Evolutionary conservation across 345 rosid species (phyloP).

Genomic region (Syzygium aqueum): DNA sequence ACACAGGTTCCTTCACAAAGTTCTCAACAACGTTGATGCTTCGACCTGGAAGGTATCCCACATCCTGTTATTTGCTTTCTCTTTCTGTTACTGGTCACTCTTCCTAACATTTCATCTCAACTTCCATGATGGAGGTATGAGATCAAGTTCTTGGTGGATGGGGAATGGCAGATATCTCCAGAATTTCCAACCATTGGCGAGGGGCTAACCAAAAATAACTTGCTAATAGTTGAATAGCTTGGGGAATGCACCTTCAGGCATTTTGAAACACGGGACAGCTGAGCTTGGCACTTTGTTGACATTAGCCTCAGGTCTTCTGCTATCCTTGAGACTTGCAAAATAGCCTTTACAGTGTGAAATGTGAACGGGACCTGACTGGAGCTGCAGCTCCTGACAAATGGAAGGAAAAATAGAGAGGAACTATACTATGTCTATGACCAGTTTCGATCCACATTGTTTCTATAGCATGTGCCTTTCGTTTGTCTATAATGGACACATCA

Average conservation of each 20-base stretch:
- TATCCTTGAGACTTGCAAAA: neutral
- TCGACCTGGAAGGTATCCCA: slow-evolving; percentile 72
- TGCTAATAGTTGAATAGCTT: slow-evolving; percentile 51
- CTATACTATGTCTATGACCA: neutral
- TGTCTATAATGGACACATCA: neutral
- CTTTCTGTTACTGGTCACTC: neutral
- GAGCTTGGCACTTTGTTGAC: neutral
- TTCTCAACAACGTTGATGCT: slow-evolving; percentile 63
- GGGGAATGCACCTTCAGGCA: neutral
- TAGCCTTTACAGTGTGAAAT: neutral
- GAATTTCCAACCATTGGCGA: slow-evolving; percentile 73
- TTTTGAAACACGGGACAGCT: neutral
- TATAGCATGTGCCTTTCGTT: neutral
- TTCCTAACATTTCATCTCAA: neutral
- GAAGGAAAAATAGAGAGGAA: neutral
- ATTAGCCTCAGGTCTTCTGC: neutral
- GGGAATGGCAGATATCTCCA: slow-evolving; percentile 77
- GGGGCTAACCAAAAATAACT: slow-evolving; percentile 60
- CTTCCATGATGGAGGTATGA: slow-evolving; percentile 46
- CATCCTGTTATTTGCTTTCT: neutral
- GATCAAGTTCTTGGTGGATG: slow-evolving; percentile 88
- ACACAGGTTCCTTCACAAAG: slow-evolving; percentile 56
- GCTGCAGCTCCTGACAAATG: neutral
- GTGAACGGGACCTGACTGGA: neutral
- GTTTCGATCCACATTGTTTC: neutral